Evolutionary conservation across 2,329 filamentous ascomycete species (phyloP).

Genomic region (Madurella fahalii): DNA sequence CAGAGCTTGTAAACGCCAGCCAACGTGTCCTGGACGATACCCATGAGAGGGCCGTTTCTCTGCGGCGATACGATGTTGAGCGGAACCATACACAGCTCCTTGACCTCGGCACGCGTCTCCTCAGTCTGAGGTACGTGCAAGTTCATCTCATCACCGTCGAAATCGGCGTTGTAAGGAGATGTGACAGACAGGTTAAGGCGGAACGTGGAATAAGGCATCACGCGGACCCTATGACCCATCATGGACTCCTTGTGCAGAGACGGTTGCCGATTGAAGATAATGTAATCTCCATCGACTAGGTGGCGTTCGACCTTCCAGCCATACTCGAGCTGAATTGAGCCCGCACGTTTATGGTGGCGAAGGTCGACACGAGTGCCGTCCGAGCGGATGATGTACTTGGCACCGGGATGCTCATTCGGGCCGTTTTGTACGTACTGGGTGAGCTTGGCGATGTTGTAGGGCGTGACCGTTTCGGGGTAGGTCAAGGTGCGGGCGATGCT

Average conservation of each 20-base stretch:
- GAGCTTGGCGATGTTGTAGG: slow-evolving; percentile 93
- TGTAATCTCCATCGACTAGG: slow-evolving; percentile 91
- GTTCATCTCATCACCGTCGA: slow-evolving; percentile 99
- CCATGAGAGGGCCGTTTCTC: slow-evolving; percentile 95
- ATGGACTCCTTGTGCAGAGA: slow-evolving; percentile 99
- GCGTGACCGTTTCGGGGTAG: slow-evolving; percentile 95
- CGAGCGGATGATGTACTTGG: slow-evolving; percentile 91
- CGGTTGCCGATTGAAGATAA: slow-evolving; percentile 99
- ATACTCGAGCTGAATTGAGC: slow-evolving; percentile 82
- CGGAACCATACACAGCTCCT: slow-evolving; percentile 94
- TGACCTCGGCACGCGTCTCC: slow-evolving; percentile 91
- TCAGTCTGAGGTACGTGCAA: slow-evolving; percentile 98
- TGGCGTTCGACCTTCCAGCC: slow-evolving; percentile 99
- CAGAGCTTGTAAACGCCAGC: slow-evolving; percentile 97
- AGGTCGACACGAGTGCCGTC: slow-evolving; percentile 94
- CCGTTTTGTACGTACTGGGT: slow-evolving; percentile 88
- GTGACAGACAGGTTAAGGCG: slow-evolving; percentile 96
- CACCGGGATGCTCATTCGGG: slow-evolving; percentile 90
- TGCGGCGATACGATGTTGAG: slow-evolving; percentile 98
- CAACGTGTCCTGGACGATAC: slow-evolving; percentile 97
- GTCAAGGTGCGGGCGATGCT: slow-evolving; percentile 91
- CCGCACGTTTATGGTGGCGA: slow-evolving; percentile 83
- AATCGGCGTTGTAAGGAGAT: slow-evolving; percentile 99
- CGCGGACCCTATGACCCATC: slow-evolving; percentile 97
- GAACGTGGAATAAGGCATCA: slow-evolving; percentile 99